Evolutionary conservation across 352 stramenopile species (phyloP), one percentile per base, ranked within the genome.

Genomic region (Globisporangium okanoganense): DNA sequence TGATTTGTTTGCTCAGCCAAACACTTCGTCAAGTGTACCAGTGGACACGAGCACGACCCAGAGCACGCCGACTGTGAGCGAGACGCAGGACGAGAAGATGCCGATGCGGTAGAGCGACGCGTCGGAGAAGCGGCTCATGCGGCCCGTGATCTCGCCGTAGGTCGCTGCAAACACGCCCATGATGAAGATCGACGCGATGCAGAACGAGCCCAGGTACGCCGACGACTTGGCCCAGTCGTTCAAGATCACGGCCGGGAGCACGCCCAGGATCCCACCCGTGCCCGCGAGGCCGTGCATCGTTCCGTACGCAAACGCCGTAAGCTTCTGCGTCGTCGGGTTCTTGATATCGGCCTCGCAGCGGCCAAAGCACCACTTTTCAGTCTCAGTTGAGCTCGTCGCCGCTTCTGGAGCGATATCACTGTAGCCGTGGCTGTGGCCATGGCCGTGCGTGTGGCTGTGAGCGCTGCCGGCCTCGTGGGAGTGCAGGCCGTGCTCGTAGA

Each of bases 201-300:
- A 97, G 75, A 97, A 97, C 10, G 82, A 81, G 9, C 65, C 67
- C 9, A 97, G 69, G 66, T 97, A 97, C 24, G 87, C 61, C 25
- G 73, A 76, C 41, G 85, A 91, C 35, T 93, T 78, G 47, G 43
- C 47, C 65, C 70, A 80, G 61, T 95, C 70, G 56, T 93, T 86
- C 38, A 97, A 64, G 63, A 96, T 82, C 25, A 97, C 82, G 0
- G 89, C 88, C 3, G 90, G 90, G 27, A 97, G 73, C 14, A 97
- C 82, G 24, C 88, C 88, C 14, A 97, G 59, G 56, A 88, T 73
- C 33, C 79, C 78, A 3, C 79, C 79, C 6, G 79, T 83, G 38
- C 77, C 79, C 2, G 88, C 87, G 20, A 97, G 63, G 2, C 90
- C 90, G 66, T 97, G 88, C 40, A 93, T 69, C n/a, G 92, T 90